Conservation (phyloP, 306 rosid species). For the Crataegus laevigata region DNA sequence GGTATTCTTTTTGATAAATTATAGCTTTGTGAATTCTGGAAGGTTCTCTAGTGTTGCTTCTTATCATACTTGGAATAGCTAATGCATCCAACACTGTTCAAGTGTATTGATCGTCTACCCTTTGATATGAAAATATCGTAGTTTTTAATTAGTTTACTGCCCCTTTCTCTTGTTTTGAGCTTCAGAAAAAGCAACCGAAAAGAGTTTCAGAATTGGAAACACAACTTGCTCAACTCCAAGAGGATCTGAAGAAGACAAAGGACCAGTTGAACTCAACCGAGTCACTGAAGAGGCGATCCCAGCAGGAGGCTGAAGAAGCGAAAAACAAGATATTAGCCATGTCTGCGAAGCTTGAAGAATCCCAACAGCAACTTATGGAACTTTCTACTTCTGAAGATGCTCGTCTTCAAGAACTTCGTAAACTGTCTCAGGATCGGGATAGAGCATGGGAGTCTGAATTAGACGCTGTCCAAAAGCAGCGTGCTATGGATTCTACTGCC, state of each 20-base stretch:
- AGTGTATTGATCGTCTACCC: neutral
- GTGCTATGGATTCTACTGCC: slow-evolving; percentile 78
- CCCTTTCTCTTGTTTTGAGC: neutral
- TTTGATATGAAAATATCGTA: neutral
- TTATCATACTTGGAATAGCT: neutral
- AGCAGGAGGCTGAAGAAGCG: slow-evolving; percentile 73
- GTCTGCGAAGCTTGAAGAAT: slow-evolving; percentile 62
- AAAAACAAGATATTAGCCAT: slow-evolving; percentile 40
- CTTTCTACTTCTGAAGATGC: slow-evolving; percentile 69
- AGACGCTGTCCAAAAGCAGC: slow-evolving; percentile 81
- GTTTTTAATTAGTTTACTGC: neutral
- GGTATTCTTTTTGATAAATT: slow-evolving; percentile 32
- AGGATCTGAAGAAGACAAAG: slow-evolving; percentile 58
- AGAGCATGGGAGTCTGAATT: slow-evolving; percentile 91
- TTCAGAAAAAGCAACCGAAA: slow-evolving; percentile 54
- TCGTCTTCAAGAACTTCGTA: slow-evolving; percentile 62
- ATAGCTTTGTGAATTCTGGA: neutral
- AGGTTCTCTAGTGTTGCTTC: neutral
- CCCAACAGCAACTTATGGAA: slow-evolving; percentile 61
- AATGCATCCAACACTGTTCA: neutral
- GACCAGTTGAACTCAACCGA: slow-evolving; percentile 64
- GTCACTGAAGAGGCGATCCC: slow-evolving; percentile 48
- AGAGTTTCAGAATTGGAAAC: slow-evolving; percentile 63
- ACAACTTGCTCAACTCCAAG: slow-evolving; percentile 59
- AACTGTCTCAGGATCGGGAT: slow-evolving; percentile 82